These are phyloP conservation scores for Pyricularia pennisetigena DNA, from an alignment of 2,329 filamentous ascomycete genomes.

Conservation along the genomic window DNA sequence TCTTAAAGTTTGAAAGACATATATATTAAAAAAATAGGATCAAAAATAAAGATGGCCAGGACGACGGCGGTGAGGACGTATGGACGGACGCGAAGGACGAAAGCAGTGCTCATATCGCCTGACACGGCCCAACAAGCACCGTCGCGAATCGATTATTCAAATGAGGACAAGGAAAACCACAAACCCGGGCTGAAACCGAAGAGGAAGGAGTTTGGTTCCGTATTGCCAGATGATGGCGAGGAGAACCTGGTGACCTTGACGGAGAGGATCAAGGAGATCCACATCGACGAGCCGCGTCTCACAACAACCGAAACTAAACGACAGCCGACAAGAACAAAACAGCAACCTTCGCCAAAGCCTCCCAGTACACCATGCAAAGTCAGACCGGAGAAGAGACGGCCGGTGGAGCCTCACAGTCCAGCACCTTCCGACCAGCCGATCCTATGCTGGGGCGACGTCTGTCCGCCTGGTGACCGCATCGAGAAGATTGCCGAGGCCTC, in stretches of 20 bases:
- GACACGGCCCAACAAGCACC: background rate
- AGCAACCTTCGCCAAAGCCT: background rate
- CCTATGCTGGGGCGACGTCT: conserved; percentile 48
- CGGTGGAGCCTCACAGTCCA: background rate
- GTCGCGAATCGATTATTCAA: background rate
- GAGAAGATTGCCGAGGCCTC: conserved; percentile 58
- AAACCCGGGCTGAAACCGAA: background rate
- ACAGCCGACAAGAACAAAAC: background rate
- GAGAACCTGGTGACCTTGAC: background rate
- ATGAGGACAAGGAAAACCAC: background rate
- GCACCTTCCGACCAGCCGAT: conserved; percentile 22
- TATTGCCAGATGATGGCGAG: background rate
- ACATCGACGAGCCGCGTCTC: background rate
- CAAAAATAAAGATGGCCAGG: conserved; percentile 7
- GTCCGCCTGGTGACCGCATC: conserved; percentile 40
- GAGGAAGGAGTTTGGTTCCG: background rate
- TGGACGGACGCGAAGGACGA: conserved; percentile 1
- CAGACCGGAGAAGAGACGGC: background rate
- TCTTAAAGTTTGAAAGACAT: background rate
- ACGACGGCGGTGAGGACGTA: conserved; percentile 10
- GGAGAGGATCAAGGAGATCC: background rate
- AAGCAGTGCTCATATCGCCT: background rate
- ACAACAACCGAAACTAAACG: background rate
- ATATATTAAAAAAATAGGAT: background rate
- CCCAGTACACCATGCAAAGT: background rate